Evolutionary conservation across 2,329 filamentous ascomycete genomes (phyloP), one percentile per base, ranked within the genome.

Genomic region (Lecanicillium sp.): DNA sequence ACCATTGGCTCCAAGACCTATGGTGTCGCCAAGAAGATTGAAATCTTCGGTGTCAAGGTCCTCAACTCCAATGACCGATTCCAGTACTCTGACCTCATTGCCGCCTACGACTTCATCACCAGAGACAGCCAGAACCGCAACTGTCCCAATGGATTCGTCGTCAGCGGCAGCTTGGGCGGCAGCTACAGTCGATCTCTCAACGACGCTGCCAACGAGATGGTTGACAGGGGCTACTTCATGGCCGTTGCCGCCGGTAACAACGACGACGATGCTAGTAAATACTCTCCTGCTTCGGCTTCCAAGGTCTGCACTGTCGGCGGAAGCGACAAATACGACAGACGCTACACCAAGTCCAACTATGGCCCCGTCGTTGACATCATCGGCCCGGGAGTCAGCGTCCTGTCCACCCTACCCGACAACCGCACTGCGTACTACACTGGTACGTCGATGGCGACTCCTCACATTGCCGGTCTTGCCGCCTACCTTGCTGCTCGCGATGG

Each of bases 201-300:
- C 46, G 45, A 51, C 11, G 67, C 67, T 2, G 64, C 69, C 27
- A 56, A 57, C 14, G 57, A 58, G 13, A 62, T 63, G 13, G 61
- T 64, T 39, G 45, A 49, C 27, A 43, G 51, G 1, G 67, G 65
- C 16, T 50, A 71, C 16, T 60, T 67, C 43, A 55, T 67, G 4
- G 61, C 63, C 29, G 65, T 67, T 8, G 67, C 68, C 2, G 67
- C 68, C 11, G 69, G 69, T 5, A 73, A 73, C 45, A 55, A 59
- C 30, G 56, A 58, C 42, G 51, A 48, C 17, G 54, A 68, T 40
- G 45, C 46, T 15, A 16, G 48, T 4, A 53, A 55, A 44, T 54
- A 50, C 34, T 71, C 67, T 1, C 67, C 67, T 4, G 66, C 65
- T 7, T 64, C 62, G 4, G 59, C 59, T 31, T 45, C 60, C 12